phyloP scores from a whole-genome alignment of 2,329 filamentous ascomycete species.

The Sarocladium kiliense region DNA sequence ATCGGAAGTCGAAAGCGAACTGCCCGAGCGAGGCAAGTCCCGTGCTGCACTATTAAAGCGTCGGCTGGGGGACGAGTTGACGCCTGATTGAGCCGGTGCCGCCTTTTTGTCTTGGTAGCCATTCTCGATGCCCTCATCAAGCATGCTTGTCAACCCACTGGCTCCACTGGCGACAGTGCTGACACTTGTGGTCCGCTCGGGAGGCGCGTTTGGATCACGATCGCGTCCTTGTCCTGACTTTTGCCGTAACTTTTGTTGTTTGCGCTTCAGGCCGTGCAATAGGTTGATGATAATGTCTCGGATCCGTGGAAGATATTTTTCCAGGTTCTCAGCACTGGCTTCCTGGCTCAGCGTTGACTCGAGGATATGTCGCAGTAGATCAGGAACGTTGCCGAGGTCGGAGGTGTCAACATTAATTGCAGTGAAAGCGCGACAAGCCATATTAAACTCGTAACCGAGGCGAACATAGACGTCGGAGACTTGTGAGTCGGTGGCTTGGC shows the following conservation, averaged over 20 bases:
- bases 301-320: slow-evolving; percentile 89
- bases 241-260: slow-evolving; percentile 80
- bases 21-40: slow-evolving; percentile 41
- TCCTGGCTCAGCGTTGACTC: slow-evolving; percentile 96
- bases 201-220: slow-evolving; percentile 38
- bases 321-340: slow-evolving; percentile 86
- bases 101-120: slow-evolving; percentile 26
- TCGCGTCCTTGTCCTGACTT: slow-evolving; percentile 48
- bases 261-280: slow-evolving; percentile 91
- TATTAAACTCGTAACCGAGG: slow-evolving; percentile 97
- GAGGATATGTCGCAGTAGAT: slow-evolving; percentile 81
- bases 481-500: slow-evolving; percentile 84
- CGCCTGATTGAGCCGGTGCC: slow-evolving; percentile 18
- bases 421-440: slow-evolving; percentile 93
- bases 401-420: slow-evolving; percentile 94
- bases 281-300: slow-evolving; percentile 98
- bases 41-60: slow-evolving; percentile 37
- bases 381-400: slow-evolving; percentile 92
- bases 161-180: slow-evolving; percentile 53
- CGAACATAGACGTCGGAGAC: slow-evolving; percentile 98
- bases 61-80: slow-evolving; percentile 41
- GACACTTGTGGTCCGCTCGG: slow-evolving; percentile 51
- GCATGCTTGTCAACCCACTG: slow-evolving; percentile 49
- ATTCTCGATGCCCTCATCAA: slow-evolving; percentile 55
- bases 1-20: slow-evolving; percentile 43